Base-by-base conservation (phyloP, 306 rosid species). In the Cyclanthera cordifolia region DNA sequence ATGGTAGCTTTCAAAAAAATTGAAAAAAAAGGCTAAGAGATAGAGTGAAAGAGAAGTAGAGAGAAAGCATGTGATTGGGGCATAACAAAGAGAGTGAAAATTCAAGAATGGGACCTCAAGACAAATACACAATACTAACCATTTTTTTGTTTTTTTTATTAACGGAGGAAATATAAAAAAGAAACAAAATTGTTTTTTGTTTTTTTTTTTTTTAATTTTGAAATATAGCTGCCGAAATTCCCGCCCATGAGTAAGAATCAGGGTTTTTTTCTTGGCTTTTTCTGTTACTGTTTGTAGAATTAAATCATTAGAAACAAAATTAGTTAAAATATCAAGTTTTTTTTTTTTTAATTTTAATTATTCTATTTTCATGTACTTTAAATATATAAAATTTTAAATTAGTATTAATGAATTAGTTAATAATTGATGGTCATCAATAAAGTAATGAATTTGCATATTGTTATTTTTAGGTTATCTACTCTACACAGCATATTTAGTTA, bases 11-110 rank as follows among this genome's bases (percentile, higher is more conserved):
- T 41, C 34, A 60, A 74, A 73, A 73, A 39, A 24, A 67, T 69
- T 30, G 61, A 52, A 52, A 34, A 53, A 34, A 34, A 34, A 5
- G 41, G 39, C 48, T 2, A 0, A 61, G 67, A 21, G 28, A 53
- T 20, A 55, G 50, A 55, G n/a, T 9, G 57, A 17, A 53, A 52
- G 61, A 39, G 65, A 52, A 39, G 52, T 19, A 51, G 59, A 37
- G 5, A 58, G 30, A 3, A 67, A 71, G 82, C 90, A 84, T 85
- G 93, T 86, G 96, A 79, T 69, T 60, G 77, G 70, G 67, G 74
- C 73, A 76, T 76, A 80, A 49, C 72, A 79, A 66, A 76, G 69
- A 74, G 81, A 71, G 80, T n/a, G n/a, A n/a, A 83, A 78, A 54
- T 80, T 83, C 81, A 80, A 86, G 85, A 73, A 67, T 50, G 83